phyloP scores from a whole-genome alignment of 441 rosid species.

The Brassica hybrid region DNA sequence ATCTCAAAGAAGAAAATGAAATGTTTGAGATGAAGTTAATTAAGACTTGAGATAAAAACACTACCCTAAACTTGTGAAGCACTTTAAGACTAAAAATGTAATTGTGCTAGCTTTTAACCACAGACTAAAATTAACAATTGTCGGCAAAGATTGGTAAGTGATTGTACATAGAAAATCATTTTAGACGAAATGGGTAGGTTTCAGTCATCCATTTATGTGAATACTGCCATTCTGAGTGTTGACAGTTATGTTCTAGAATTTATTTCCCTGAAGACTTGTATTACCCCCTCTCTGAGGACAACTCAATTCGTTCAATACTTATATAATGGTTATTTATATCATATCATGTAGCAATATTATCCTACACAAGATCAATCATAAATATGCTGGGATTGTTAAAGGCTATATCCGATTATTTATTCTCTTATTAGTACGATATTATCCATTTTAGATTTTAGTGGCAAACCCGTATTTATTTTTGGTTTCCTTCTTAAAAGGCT shows the following conservation, averaged over 20 bases:
- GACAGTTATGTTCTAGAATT: constrained; percentile 32
- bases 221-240: constrained; percentile 36
- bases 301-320: constrained; percentile 14
- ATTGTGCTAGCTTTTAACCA: background rate
- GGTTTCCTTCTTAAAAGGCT: no score
- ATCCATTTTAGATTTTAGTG: no score
- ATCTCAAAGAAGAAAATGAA: background rate
- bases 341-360: constrained; percentile 4
- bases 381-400: no score
- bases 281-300: constrained; percentile 39
- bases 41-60: constrained; percentile 6
- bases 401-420: no score
- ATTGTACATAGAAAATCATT: background rate
- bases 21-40: background rate
- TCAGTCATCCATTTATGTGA: constrained; percentile 36
- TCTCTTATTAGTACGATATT: no score
- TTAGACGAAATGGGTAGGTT: constrained; percentile 17
- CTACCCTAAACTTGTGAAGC: background rate
- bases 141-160: constrained; percentile 20
- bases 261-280: constrained; percentile 34
- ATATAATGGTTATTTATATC: background rate
- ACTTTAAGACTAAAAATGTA: constrained; percentile 9
- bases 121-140: background rate
- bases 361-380: constrained; percentile 1
- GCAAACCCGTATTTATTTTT: no score